phyloP scores from a whole-genome alignment of 2,329 filamentous ascomycete genomes.

The Xylaria sp. region DNA sequence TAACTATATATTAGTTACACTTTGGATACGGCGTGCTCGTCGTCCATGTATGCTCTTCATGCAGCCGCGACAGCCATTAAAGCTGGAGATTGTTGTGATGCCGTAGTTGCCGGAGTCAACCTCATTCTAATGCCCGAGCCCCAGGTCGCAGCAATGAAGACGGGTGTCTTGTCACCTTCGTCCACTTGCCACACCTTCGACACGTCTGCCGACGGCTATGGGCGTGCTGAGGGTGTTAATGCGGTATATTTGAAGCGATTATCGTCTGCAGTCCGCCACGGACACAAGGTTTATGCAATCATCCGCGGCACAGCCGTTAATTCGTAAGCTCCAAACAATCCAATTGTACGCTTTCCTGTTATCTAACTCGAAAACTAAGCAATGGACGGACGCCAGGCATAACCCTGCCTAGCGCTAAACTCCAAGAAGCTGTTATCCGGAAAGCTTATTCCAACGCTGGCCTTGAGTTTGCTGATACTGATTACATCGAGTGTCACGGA shows the following conservation, averaged over 20 bases:
- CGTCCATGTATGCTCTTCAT: too few relatives aligned
- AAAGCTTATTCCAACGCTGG: conserved; percentile 43
- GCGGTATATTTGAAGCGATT: conserved; percentile 51
- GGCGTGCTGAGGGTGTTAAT: conserved; percentile 52
- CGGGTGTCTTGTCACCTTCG: conserved; percentile 13
- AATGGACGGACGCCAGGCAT: conserved; percentile 54
- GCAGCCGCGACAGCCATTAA: too few relatives aligned
- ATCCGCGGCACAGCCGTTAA: conserved; percentile 29
- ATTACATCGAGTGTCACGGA: conserved; percentile 17
- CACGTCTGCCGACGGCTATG: conserved; percentile 49
- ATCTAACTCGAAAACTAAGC: background rate
- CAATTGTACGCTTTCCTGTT: background rate
- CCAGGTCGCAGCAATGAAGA: background rate
- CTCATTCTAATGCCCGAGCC: conserved; percentile 4
- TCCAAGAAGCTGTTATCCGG: conserved; percentile 45
- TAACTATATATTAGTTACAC: too few relatives aligned
- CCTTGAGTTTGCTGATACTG: conserved; percentile 32
- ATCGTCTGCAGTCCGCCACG: conserved; percentile 50
- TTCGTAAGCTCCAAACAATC: too few relatives aligned
- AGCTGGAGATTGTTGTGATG: too few relatives aligned
- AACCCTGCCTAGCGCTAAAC: conserved; percentile 47
- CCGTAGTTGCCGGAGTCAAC: conserved; percentile 16
- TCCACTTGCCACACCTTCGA: conserved; percentile 29
- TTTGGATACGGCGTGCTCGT: too few relatives aligned
- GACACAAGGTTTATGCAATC: conserved; percentile 44